A percentile compares a stretch with the other conserved stretches of the same genome.
phyloP scores from a whole-genome alignment of 2,329 filamentous ascomycete genomes.

The Diaporthe velutina region DNA sequence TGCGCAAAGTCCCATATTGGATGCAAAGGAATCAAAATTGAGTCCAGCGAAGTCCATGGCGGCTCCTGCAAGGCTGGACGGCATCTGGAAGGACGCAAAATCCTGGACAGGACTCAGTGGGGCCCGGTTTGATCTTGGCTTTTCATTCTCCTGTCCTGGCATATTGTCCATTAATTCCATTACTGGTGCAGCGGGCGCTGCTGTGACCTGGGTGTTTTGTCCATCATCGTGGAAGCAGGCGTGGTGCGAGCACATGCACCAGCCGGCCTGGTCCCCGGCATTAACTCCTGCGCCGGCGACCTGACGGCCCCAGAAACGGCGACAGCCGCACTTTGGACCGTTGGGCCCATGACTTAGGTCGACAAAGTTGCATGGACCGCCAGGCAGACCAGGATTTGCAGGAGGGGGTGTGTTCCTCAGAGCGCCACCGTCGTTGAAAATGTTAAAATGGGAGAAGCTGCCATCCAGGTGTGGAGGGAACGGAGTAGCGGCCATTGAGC shows the following conservation, averaged over 20 bases:
- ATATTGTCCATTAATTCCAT: conserved; percentile 39
- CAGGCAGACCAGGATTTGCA: conserved; percentile 54
- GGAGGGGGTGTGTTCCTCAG: conserved; percentile 40
- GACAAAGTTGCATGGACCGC: conserved; percentile 70
- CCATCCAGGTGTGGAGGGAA: conserved; percentile 59
- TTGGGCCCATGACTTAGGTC: conserved; percentile 65
- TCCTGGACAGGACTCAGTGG: conserved; percentile 67
- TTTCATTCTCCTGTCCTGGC: conserved; percentile 65
- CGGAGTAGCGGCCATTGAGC: conserved; percentile 66
- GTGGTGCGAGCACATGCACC: conserved; percentile 75
- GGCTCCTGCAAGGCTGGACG: conserved; percentile 52
- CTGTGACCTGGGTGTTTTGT: conserved; percentile 45
- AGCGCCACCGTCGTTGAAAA: conserved; percentile 62
- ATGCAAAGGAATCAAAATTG: conserved; percentile 51
- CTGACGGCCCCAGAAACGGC: conserved; percentile 69
- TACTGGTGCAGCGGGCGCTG: conserved; percentile 9
- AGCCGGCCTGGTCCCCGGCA: conserved; percentile 58
- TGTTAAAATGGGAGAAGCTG: conserved; percentile 64
- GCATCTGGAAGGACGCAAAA: conserved; percentile 55
- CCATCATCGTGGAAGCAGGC: conserved; percentile 71
- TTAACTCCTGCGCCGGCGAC: conserved; percentile 48
- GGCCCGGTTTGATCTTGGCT: conserved; percentile 60
- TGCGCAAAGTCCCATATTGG: conserved; percentile 47
- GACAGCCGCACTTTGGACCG: conserved; percentile 69
- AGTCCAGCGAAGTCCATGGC: conserved; percentile 56